phyloP scores from a whole-genome alignment of 495 filamentous ascomycete genomes.

The Pseudevernia furfuracea region DNA sequence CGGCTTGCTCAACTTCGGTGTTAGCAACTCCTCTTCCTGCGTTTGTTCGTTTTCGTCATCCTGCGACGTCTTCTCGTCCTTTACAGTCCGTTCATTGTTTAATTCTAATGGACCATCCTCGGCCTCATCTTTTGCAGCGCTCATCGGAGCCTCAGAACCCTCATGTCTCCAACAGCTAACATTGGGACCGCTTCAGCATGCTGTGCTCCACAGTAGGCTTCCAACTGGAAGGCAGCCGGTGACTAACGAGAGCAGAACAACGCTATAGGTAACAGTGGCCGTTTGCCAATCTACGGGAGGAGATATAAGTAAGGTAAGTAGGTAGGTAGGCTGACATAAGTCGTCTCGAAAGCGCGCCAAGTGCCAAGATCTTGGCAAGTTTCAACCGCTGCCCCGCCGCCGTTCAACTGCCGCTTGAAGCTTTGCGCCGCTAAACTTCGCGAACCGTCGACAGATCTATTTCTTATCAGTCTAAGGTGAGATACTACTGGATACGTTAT shows the following conservation, averaged over 20 bases:
- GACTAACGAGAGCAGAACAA: background rate
- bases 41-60: slow-evolving; percentile 5
- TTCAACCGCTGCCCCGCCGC: background rate
- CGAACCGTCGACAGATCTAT: background rate
- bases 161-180: slow-evolving; percentile 25
- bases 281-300: background rate
- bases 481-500: background rate
- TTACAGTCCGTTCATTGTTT: no score
- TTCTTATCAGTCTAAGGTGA: background rate
- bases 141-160: slow-evolving; percentile 28
- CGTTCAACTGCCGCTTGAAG: background rate
- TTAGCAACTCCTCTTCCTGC: slow-evolving; percentile 1
- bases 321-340: background rate
- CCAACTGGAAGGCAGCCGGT: background rate
- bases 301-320: no score
- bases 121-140: slow-evolving; percentile 30
- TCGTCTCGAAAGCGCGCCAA: background rate
- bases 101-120: slow-evolving; percentile 23
- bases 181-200: slow-evolving; percentile 18
- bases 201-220: background rate
- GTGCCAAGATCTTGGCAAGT: background rate
- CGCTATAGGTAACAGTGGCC: background rate
- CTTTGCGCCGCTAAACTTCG: background rate
- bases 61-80: background rate
- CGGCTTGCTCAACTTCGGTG: background rate